These are phyloP conservation scores for Mortierella sp. DNA, from an alignment of 371 early-diverging fungal genomes.

Conservation along the genomic window DNA sequence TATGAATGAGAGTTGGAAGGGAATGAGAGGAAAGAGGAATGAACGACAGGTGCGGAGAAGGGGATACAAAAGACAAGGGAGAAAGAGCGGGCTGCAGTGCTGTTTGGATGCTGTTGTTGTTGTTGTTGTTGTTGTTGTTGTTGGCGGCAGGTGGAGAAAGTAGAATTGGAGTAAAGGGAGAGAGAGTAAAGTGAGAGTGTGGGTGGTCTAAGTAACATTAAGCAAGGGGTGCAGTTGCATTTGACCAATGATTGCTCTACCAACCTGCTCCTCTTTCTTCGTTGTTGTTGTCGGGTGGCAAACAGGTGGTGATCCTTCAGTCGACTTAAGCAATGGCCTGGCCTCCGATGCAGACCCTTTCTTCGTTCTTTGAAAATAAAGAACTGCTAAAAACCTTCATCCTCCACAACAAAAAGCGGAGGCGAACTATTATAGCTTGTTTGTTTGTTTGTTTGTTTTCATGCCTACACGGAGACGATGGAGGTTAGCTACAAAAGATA, in stretches of 20 bases:
- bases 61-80: background rate
- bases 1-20: background rate
- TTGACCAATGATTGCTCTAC: background rate
- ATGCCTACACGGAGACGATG: background rate
- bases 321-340: background rate
- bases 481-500: background rate
- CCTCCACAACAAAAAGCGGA: conserved; percentile 5
- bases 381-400: background rate
- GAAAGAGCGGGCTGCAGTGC: background rate
- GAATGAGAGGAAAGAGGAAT: background rate
- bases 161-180: background rate
- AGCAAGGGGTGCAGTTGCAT: background rate
- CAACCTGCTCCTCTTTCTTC: background rate
- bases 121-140: too few species aligned
- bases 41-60: background rate
- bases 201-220: background rate
- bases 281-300: background rate
- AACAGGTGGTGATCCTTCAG: background rate
- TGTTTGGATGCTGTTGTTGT: background rate
- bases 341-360: background rate
- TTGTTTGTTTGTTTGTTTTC: too few species aligned
- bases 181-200: background rate
- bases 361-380: background rate
- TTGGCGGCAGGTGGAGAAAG: too few species aligned
- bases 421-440: background rate